Conservation (phyloP, 495 filamentous ascomycete species). For the Penicillium cosmopolitanum region DNA sequence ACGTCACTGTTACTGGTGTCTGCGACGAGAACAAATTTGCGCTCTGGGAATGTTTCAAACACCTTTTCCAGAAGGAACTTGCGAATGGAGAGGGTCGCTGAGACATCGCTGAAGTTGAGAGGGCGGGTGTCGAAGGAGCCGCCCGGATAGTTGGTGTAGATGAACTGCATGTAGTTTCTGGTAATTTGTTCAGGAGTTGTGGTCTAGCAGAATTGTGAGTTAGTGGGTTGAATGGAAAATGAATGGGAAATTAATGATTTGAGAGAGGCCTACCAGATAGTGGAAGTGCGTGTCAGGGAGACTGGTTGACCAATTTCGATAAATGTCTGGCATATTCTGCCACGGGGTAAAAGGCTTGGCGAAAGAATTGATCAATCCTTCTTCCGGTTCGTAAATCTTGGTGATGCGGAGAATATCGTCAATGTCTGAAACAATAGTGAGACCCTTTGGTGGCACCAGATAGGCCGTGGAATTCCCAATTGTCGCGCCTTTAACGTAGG, state of each 20-base stretch:
- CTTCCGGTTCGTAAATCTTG: slow-evolving; percentile 74
- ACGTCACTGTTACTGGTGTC: slow-evolving; percentile 80
- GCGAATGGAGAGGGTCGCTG: slow-evolving; percentile 70
- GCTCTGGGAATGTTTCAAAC: slow-evolving; percentile 73
- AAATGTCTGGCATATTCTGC: slow-evolving; percentile 79
- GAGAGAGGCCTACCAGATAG: slow-evolving; percentile 56
- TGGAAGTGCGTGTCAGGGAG: slow-evolving; percentile 75
- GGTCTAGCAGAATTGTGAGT: slow-evolving; percentile 37
- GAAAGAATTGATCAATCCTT: slow-evolving; percentile 78
- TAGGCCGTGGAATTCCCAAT: slow-evolving; percentile 77
- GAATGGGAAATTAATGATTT: neutral
- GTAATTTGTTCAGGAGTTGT: slow-evolving; percentile 82
- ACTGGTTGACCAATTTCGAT: slow-evolving; percentile 64
- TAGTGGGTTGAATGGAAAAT: neutral
- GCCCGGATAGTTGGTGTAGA: slow-evolving; percentile 71
- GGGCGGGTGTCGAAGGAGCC: slow-evolving; percentile 77
- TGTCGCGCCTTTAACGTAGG: slow-evolving; percentile 63
- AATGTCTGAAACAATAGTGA: slow-evolving; percentile 75
- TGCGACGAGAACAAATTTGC: slow-evolving; percentile 75
- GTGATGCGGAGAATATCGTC: slow-evolving; percentile 83
- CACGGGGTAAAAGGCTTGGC: slow-evolving; percentile 69
- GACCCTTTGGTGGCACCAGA: slow-evolving; percentile 66
- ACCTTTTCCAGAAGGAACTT: slow-evolving; percentile 67
- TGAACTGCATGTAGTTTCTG: slow-evolving; percentile 79
- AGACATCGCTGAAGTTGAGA: slow-evolving; percentile 76